phyloP scores from a whole-genome alignment of 345 rosid species.

The Abelmoschus esculentus region DNA sequence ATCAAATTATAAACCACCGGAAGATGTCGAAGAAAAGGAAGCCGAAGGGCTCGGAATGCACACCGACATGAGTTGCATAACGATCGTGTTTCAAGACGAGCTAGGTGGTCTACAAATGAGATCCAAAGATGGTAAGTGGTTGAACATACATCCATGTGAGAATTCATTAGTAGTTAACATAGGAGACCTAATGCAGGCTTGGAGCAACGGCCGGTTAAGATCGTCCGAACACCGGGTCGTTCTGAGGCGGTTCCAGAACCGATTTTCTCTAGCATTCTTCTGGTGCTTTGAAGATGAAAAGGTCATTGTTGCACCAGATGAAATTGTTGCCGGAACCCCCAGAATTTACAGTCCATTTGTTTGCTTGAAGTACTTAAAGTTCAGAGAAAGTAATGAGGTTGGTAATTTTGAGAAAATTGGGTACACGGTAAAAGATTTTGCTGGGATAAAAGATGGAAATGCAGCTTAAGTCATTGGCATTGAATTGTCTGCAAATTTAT shows the following conservation, averaged over 20 bases:
- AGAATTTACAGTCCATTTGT: conserved; percentile 45
- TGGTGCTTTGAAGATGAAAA: conserved; percentile 68
- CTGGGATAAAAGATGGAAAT: conserved; percentile 29
- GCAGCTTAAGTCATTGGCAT: neutral
- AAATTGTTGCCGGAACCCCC: conserved; percentile 37
- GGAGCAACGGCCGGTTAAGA: conserved; percentile 66
- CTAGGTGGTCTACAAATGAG: conserved; percentile 76
- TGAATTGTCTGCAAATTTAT: neutral
- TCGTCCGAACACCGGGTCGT: conserved; percentile 72
- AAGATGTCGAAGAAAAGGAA: conserved; percentile 28
- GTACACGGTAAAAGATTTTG: conserved; percentile 55
- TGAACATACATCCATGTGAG: conserved; percentile 41
- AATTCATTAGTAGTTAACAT: conserved; percentile 58
- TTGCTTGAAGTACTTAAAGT: conserved; percentile 53
- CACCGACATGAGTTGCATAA: conserved; percentile 81
- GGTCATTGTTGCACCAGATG: conserved; percentile 48
- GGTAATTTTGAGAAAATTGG: conserved; percentile 66
- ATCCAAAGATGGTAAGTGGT: conserved; percentile 47
- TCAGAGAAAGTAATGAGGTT: conserved; percentile 50
- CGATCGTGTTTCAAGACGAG: conserved; percentile 61
- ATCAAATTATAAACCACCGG: conserved; percentile 50
- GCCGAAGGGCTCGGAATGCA: conserved; percentile 77
- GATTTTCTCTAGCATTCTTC: conserved; percentile 61
- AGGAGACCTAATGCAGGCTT: conserved; percentile 77
- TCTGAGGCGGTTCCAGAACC: conserved; percentile 31